phyloP scores from a whole-genome alignment of 306 rosid species.

The Pyrus betulifolia region DNA sequence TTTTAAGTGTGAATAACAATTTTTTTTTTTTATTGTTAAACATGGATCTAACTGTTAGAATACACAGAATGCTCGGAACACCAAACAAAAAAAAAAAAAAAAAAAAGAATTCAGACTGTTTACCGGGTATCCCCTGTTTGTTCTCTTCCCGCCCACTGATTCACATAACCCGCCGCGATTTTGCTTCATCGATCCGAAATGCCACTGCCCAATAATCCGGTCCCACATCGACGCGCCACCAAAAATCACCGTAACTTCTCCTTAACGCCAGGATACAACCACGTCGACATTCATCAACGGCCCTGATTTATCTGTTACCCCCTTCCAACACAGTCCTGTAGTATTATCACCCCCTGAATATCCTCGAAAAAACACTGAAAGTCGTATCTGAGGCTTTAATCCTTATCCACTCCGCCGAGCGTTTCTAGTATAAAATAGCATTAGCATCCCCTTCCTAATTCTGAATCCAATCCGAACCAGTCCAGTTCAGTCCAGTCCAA shows the following conservation, averaged over 20 bases:
- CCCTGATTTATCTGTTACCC: not conserved
- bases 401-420: slow-evolving; percentile 15
- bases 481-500: not conserved
- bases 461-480: not conserved
- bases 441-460: not conserved
- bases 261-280: not conserved
- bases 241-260: not conserved
- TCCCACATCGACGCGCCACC: not conserved
- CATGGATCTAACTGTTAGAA: too few relatives aligned
- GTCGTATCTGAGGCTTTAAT: not conserved
- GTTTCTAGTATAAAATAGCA: not conserved
- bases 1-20: too few relatives aligned
- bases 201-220: not conserved
- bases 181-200: not conserved
- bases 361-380: not conserved
- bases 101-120: not conserved
- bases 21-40: too few relatives aligned
- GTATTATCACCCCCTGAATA: not conserved
- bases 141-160: not conserved
- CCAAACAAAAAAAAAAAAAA: too few relatives aligned
- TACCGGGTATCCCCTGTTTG: too few relatives aligned
- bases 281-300: not conserved
- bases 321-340: not conserved
- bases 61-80: too few relatives aligned
- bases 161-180: not conserved